Percentiles rank a stretch among this genome's conserved stretches.
Evolutionary conservation across 192 early-diverging fungal species (phyloP).

Genomic region (Haplosporangium gracile): DNA sequence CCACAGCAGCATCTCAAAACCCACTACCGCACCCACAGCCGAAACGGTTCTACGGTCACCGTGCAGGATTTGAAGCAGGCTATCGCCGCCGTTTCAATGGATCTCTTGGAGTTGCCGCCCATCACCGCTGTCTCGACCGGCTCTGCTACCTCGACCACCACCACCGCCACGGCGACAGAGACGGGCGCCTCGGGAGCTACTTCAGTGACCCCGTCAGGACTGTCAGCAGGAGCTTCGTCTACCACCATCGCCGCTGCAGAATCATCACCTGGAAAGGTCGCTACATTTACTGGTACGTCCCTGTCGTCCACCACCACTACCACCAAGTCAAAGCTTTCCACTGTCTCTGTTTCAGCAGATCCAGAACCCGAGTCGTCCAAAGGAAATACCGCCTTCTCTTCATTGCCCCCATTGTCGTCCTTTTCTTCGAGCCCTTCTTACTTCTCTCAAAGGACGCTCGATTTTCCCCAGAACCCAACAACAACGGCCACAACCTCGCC

Average conservation of each 20-base stretch:
- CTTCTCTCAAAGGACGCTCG: neutral
- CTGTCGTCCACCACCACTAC: slow-evolving; percentile 5
- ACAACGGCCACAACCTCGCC: neutral
- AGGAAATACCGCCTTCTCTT: neutral
- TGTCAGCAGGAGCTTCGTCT: slow-evolving; percentile 8
- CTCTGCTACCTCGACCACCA: slow-evolving; percentile 4
- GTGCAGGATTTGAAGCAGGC: slow-evolving; percentile 53
- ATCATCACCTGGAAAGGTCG: slow-evolving; percentile 1
- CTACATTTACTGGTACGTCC: slow-evolving; percentile 9
- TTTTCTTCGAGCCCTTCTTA: slow-evolving; percentile 5
- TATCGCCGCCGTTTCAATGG: slow-evolving; percentile 47
- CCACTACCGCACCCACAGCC: slow-evolving; percentile 51
- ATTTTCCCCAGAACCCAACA: neutral
- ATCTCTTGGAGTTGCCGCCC: slow-evolving; percentile 33
- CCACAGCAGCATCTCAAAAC: slow-evolving; percentile 50
- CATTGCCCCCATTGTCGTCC: slow-evolving; percentile 15
- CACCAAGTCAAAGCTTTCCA: slow-evolving; percentile 15
- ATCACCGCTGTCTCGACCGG: neutral
- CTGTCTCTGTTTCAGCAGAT: slow-evolving; percentile 3
- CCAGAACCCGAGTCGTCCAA: neutral
- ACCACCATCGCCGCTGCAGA: neutral
- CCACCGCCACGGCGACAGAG: neutral
- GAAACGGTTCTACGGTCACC: slow-evolving; percentile 54
- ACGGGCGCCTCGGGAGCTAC: neutral
- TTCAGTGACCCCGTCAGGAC: slow-evolving; percentile 4